These are phyloP conservation scores for Apophysomyces sp. DNA, from an alignment of 371 early-diverging fungal genomes.

Conservation along the genomic window DNA sequence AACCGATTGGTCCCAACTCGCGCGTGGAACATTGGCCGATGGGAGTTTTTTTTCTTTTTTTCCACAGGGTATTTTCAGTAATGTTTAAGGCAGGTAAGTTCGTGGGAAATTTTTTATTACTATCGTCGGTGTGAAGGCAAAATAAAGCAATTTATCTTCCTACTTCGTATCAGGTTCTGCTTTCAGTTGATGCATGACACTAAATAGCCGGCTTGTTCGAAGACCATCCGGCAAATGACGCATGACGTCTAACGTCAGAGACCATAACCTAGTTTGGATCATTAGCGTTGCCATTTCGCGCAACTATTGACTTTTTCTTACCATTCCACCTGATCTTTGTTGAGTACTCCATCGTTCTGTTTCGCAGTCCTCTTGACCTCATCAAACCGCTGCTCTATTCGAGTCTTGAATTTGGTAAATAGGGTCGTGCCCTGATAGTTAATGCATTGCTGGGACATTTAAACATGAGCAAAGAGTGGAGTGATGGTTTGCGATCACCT, in stretches of 20 bases:
- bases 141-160: neutral
- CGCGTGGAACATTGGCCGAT: neutral
- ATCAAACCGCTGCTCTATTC: slow-evolving; percentile 49
- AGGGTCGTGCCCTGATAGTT: slow-evolving; percentile 36
- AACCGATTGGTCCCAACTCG: neutral
- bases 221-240: neutral
- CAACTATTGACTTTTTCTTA: neutral
- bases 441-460: slow-evolving; percentile 43
- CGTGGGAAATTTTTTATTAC: slow-evolving; percentile 2
- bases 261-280: neutral
- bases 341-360: neutral
- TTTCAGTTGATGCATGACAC: neutral
- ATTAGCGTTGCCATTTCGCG: neutral
- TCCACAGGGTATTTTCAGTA: neutral
- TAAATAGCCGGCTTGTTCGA: neutral
- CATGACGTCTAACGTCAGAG: neutral
- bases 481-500: slow-evolving; percentile 7
- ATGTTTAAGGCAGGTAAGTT: slow-evolving; percentile 1
- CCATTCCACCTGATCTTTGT: neutral
- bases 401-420: slow-evolving; percentile 38
- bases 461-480: neutral
- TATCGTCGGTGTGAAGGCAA: neutral
- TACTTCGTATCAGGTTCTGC: neutral
- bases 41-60: neutral
- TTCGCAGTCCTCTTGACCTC: slow-evolving; percentile 28